phyloP scores from a whole-genome alignment of 148 eudicot genomes.

The Diospyros kaki region DNA sequence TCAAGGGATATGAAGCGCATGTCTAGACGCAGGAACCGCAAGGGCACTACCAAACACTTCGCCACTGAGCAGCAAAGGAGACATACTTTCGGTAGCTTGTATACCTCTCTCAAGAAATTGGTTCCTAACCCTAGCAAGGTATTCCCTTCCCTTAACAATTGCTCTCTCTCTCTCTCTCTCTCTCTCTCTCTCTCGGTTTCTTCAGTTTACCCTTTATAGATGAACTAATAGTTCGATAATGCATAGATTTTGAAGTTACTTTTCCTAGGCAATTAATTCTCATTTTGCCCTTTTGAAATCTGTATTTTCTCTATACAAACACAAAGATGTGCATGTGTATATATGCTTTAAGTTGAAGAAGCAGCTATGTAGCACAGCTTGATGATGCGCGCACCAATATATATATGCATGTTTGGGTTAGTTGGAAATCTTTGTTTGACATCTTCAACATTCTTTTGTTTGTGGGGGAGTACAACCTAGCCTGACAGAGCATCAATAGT shows the following conservation, averaged over 20 bases:
- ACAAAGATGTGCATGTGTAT: neutral
- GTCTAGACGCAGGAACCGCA: conserved; percentile 40
- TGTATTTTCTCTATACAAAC: neutral
- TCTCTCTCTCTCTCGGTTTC: neutral
- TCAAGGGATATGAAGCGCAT: conserved; percentile 35
- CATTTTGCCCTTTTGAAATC: neutral
- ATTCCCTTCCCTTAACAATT: neutral
- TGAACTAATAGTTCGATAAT: neutral
- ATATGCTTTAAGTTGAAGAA: neutral
- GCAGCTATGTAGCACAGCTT: neutral
- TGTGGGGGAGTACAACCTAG: conserved; percentile 15
- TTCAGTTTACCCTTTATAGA: too few relatives aligned
- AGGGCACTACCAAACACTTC: conserved; percentile 51
- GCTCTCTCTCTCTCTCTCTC: neutral
- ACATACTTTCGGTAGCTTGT: conserved; percentile 58
- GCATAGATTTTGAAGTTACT: neutral
- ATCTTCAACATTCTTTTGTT: neutral
- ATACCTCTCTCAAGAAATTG: conserved; percentile 38
- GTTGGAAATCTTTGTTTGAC: neutral
- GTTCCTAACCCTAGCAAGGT: conserved; percentile 85
- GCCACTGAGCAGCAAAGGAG: conserved; percentile 82
- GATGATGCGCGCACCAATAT: neutral
- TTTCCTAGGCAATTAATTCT: neutral
- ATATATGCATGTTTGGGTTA: neutral
- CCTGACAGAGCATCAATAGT: conserved; percentile 80